A percentile compares a stretch with the other conserved stretches of the same genome.
These are phyloP conservation scores for Sporisorium scitamineum DNA, from an alignment of 1,284 basidiomycete genomes.

Conservation along the genomic window DNA sequence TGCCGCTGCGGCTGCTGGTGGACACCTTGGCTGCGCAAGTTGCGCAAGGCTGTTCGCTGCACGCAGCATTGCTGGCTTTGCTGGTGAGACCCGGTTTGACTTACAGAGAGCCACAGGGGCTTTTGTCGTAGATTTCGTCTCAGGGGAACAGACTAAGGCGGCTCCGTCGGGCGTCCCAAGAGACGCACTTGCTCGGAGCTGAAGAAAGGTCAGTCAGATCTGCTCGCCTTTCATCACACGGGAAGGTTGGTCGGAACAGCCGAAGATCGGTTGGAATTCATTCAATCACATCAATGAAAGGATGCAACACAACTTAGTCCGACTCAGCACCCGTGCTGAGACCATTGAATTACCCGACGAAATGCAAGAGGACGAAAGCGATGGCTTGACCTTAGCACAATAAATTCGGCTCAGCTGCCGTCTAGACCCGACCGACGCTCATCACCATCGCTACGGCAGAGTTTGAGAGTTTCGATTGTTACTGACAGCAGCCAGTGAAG, in stretches of 20 bases:
- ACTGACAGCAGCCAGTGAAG: neutral
- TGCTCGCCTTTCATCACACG: neutral
- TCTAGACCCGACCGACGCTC: neutral
- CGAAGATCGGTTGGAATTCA: constrained; percentile 1
- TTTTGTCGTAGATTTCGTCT: no score
- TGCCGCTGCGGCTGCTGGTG: no score
- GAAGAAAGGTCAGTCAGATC: no score
- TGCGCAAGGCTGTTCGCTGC: no score
- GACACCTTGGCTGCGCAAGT: no score
- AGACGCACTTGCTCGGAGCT: no score
- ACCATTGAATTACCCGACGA: neutral
- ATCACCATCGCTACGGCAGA: no score
- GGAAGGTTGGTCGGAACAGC: neutral
- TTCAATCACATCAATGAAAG: neutral
- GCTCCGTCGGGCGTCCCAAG: neutral
- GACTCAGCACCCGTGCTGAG: neutral
- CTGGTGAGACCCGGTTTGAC: neutral
- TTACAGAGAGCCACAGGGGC: no score
- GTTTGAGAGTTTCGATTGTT: neutral
- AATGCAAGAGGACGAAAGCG: neutral
- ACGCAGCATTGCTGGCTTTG: neutral
- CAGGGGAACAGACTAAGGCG: no score
- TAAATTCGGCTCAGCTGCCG: neutral
- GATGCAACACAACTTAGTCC: neutral
- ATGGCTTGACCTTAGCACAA: neutral